phyloP scores from a whole-genome alignment of 495 filamentous ascomycete species.

The Bryoglossum gracile region DNA sequence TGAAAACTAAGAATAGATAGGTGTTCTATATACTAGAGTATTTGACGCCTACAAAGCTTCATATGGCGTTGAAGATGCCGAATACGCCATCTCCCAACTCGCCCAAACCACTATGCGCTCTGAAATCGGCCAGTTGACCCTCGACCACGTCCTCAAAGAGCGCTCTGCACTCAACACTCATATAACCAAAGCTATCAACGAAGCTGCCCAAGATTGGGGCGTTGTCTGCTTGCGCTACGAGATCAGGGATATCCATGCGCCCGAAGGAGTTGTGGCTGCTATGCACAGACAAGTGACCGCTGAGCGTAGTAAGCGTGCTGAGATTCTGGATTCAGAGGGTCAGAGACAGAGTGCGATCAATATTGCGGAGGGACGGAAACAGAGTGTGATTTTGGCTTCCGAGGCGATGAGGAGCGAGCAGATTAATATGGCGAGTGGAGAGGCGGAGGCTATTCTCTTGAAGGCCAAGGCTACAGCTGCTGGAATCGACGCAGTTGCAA shows the following conservation, averaged over 20 bases:
- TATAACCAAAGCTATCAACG: slow-evolving; percentile 97
- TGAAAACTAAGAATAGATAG: background rate
- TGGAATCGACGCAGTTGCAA: slow-evolving; percentile 80
- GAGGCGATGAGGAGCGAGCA: slow-evolving; percentile 86
- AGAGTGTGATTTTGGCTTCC: slow-evolving; percentile 88
- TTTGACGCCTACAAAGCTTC: slow-evolving; percentile 97
- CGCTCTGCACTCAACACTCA: slow-evolving; percentile 91
- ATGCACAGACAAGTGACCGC: slow-evolving; percentile 99
- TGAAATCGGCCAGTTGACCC: slow-evolving; percentile 91
- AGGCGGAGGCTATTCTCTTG: slow-evolving; percentile 85
- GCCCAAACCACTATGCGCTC: slow-evolving; percentile 98
- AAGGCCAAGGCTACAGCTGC: slow-evolving; percentile 78
- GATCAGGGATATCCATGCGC: slow-evolving; percentile 96
- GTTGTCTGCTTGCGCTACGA: slow-evolving; percentile 95
- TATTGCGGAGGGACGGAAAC: slow-evolving; percentile 94
- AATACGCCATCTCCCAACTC: slow-evolving; percentile 96
- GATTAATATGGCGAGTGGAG: slow-evolving; percentile 85
- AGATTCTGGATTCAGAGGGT: slow-evolving; percentile 93
- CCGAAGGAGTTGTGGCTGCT: slow-evolving; percentile 82
- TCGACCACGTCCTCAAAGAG: slow-evolving; percentile 97
- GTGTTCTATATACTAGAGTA: slow-evolving; percentile 72
- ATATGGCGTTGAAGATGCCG: slow-evolving; percentile 97
- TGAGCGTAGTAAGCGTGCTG: slow-evolving; percentile 91
- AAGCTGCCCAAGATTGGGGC: slow-evolving; percentile 93
- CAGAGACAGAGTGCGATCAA: slow-evolving; percentile 97